These are phyloP conservation scores for Anthracocystis walkeri DNA, from an alignment of 1,284 basidiomycete genomes.

Conservation along the genomic window DNA sequence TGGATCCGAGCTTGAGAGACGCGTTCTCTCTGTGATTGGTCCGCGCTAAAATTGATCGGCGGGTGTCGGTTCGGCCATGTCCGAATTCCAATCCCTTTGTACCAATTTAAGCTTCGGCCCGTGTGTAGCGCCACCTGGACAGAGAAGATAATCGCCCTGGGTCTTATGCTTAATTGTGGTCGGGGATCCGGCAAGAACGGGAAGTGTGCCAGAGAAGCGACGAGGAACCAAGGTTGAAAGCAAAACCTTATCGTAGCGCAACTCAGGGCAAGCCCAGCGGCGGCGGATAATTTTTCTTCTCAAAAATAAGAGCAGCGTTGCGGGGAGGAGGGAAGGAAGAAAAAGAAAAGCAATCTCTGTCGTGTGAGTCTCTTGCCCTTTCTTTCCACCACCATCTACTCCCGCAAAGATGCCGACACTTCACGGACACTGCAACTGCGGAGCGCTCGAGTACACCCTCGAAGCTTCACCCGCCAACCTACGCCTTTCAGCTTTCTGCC, in stretches of 20 bases:
- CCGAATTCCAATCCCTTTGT: constrained; percentile 14
- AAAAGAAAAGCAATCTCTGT: constrained; percentile 1
- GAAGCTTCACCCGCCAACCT: constrained; percentile 40
- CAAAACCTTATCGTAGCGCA: too few relatives aligned
- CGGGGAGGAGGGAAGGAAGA: too few relatives aligned
- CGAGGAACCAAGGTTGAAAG: too few relatives aligned
- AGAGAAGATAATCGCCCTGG: too few relatives aligned
- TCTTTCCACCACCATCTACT: neutral
- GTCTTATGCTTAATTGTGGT: too few relatives aligned
- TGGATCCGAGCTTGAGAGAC: neutral
- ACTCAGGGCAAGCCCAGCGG: too few relatives aligned
- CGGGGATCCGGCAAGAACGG: too few relatives aligned
- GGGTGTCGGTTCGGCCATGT: constrained; percentile 9
- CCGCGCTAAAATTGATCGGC: constrained; percentile 15
- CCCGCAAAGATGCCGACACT: constrained; percentile 20
- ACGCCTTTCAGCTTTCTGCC: constrained; percentile 54
- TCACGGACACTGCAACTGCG: constrained; percentile 51
- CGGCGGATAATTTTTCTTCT: too few relatives aligned
- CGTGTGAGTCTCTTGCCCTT: constrained; percentile 11
- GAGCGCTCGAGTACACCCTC: constrained; percentile 40
- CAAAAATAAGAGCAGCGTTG: neutral
- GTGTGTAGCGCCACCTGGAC: too few relatives aligned
- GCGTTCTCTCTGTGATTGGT: constrained; percentile 22
- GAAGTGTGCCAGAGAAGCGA: too few relatives aligned
- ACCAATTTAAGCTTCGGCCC: neutral